Percentiles rank a stretch among this genome's conserved stretches.
Evolutionary conservation across 2,329 filamentous ascomycete species (phyloP).

Genomic region (Cladophialophora carrionii): DNA sequence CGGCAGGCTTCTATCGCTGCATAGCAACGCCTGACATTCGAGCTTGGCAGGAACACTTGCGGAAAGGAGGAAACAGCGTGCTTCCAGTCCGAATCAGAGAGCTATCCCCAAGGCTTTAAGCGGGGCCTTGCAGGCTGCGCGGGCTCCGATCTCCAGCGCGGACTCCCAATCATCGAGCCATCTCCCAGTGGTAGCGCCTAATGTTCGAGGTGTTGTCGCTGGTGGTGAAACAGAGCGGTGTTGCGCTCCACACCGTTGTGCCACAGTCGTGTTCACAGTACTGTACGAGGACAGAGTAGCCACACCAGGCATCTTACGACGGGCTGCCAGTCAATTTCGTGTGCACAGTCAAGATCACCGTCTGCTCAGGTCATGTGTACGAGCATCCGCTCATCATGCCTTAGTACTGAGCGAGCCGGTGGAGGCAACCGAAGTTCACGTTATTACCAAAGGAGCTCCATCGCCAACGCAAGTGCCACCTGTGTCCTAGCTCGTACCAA

Average conservation of each 20-base stretch:
- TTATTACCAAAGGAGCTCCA: background rate
- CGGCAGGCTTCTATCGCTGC: slow-evolving; percentile 11
- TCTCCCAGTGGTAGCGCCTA: background rate
- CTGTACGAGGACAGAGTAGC: too few species aligned
- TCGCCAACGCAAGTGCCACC: background rate
- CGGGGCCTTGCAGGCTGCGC: slow-evolving; percentile 6
- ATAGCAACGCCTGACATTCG: slow-evolving; percentile 14
- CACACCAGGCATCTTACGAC: background rate
- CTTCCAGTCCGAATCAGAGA: slow-evolving; percentile 4
- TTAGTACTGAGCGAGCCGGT: background rate
- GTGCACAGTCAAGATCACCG: background rate
- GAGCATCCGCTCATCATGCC: background rate
- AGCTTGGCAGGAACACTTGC: slow-evolving; percentile 19
- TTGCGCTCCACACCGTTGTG: background rate
- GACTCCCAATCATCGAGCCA: slow-evolving; percentile 8
- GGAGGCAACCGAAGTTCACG: background rate
- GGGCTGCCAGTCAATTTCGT: background rate
- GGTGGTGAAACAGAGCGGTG: slow-evolving; percentile 18
- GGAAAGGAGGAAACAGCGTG: slow-evolving; percentile 6
- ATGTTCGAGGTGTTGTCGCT: slow-evolving; percentile 2
- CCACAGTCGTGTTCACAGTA: slow-evolving; percentile 1
- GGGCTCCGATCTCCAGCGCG: slow-evolving; percentile 6
- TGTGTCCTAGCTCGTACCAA: background rate
- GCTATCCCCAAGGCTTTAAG: slow-evolving; percentile 7
- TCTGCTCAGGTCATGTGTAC: slow-evolving; percentile 7